Conservation (phyloP, 345 rosid genomes). For the Syzygium grande region DNA sequence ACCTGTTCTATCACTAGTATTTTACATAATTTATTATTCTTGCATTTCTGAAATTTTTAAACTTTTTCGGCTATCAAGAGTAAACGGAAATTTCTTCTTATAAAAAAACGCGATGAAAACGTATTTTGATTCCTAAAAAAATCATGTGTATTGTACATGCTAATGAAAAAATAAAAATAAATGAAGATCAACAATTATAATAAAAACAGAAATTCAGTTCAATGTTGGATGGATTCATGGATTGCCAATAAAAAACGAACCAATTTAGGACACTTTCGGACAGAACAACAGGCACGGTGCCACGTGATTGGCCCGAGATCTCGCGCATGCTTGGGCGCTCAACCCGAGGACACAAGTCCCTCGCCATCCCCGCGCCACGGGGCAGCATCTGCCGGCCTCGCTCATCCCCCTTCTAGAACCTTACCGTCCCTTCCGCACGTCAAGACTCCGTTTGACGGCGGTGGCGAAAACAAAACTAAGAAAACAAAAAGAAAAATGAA, state of each 20-base stretch:
- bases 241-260: too few species aligned
- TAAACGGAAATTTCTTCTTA: neutral
- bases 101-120: neutral
- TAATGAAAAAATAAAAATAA: neutral
- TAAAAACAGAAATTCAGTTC: neutral
- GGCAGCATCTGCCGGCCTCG: neutral
- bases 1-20: fast-evolving
- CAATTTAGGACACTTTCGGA: too few species aligned
- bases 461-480: too few species aligned
- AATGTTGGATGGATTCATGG: too few species aligned
- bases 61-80: neutral
- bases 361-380: neutral
- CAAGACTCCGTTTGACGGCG: neutral
- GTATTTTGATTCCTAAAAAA: neutral
- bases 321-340: too few species aligned
- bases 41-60: neutral
- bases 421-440: neutral
- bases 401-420: neutral
- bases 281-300: too few species aligned
- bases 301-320: too few species aligned
- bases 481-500: too few species aligned
- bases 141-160: fast-evolving
- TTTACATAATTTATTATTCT: neutral
- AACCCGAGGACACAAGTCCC: too few species aligned
- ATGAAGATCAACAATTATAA: fast-evolving